Conservation (phyloP, 1,139 yeast genomes). For the Chernovozyma aurita region DNA sequence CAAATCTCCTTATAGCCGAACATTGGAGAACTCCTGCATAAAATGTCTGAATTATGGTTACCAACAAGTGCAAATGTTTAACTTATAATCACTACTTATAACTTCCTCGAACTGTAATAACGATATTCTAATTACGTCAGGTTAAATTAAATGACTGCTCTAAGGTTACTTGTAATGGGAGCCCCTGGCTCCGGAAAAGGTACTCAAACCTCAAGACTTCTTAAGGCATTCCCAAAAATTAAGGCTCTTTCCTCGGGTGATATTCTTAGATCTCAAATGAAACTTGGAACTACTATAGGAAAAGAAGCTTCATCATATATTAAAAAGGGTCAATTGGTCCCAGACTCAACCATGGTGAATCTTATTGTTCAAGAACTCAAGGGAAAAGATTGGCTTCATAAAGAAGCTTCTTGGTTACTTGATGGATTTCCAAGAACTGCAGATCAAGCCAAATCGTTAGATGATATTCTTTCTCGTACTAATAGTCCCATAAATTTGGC, state of each 20-base stretch:
- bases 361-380: slow-evolving; percentile 51
- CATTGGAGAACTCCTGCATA: too few species aligned
- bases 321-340: slow-evolving; percentile 61
- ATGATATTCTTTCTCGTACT: slow-evolving; percentile 35
- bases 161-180: slow-evolving; percentile 71
- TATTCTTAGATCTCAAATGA: slow-evolving; percentile 65
- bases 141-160: slow-evolving; percentile 6
- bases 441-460: slow-evolving; percentile 63
- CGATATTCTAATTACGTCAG: too few species aligned
- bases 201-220: slow-evolving; percentile 68
- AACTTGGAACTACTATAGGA: slow-evolving; percentile 54
- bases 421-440: slow-evolving; percentile 91
- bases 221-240: slow-evolving; percentile 47
- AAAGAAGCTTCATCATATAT: slow-evolving; percentile 52
- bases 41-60: too few species aligned
- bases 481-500: slow-evolving; percentile 59
- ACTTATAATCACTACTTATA: too few species aligned
- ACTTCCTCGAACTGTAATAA: too few species aligned
- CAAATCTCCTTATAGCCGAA: too few species aligned
- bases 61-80: too few species aligned
- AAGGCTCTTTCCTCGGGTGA: slow-evolving; percentile 80
- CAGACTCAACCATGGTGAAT: slow-evolving; percentile 63
- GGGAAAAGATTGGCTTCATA: slow-evolving; percentile 41
- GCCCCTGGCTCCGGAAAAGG: slow-evolving; percentile 98
- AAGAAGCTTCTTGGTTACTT: slow-evolving; percentile 59